Percentiles rank a stretch among this genome's conserved stretches.
These are phyloP conservation scores for Coemansia sp. DNA, from an alignment of 192 early-diverging fungal species.

Conservation along the genomic window DNA sequence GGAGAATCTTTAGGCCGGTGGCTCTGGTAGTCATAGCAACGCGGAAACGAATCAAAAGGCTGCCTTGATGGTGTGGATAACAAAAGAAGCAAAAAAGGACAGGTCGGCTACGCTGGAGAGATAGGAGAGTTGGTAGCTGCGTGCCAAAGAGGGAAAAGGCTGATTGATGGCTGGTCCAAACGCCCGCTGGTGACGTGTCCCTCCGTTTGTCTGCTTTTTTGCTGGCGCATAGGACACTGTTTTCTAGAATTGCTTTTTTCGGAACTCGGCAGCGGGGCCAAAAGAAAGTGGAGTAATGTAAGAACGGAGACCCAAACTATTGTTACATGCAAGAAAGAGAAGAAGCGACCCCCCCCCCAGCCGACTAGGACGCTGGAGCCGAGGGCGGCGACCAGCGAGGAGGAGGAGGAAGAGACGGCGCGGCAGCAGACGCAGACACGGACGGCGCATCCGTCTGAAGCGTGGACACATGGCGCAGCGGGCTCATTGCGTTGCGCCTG, in stretches of 20 bases:
- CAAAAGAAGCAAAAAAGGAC: too few species aligned
- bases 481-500: constrained; percentile 42
- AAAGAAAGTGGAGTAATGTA: too few species aligned
- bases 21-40: background rate
- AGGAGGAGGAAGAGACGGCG: background rate
- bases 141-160: too few species aligned
- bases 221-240: too few species aligned
- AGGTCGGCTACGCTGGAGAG: too few species aligned
- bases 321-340: constrained; percentile 22
- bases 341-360: background rate
- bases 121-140: too few species aligned
- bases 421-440: constrained; percentile 5
- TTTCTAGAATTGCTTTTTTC: background rate
- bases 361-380: constrained; percentile 10
- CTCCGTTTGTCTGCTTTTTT: too few species aligned
- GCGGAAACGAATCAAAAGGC: too few species aligned
- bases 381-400: constrained; percentile 36
- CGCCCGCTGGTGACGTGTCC: too few species aligned
- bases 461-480: constrained; percentile 31
- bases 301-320: constrained; percentile 11
- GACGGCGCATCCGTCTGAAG: constrained; percentile 1
- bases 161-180: too few species aligned
- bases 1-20: background rate
- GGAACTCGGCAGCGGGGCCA: background rate
- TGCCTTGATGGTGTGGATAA: too few species aligned